These are phyloP conservation scores for Chlorella variabilis DNA, from an alignment of 163 green algal species.

Conservation along the genomic window DNA sequence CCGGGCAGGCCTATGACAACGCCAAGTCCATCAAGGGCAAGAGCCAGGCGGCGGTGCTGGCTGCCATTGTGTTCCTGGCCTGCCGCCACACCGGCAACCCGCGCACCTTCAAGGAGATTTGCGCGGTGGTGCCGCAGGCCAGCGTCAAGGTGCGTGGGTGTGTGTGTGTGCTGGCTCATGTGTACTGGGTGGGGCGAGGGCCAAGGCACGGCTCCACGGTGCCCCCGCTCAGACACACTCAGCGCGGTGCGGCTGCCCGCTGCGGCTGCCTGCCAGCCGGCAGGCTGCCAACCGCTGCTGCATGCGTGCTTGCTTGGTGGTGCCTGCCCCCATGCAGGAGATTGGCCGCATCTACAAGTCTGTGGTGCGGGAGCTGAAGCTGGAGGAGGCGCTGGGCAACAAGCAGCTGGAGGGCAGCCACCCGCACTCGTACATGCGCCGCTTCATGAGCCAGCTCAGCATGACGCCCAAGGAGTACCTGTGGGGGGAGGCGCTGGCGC, in stretches of 20 bases:
- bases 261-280: neutral
- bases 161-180: neutral
- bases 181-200: neutral
- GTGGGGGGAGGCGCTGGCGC: constrained; percentile 56
- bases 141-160: constrained; percentile 72
- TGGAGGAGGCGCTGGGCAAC: constrained; percentile 45
- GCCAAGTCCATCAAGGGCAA: constrained; percentile 64
- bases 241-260: no score
- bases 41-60: constrained; percentile 63
- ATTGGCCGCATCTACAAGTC: constrained; percentile 88
- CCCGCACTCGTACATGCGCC: constrained; percentile 67
- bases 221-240: no score
- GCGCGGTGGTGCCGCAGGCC: constrained; percentile 72
- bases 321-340: constrained; percentile 58
- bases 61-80: constrained; percentile 84
- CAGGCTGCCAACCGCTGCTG: no score
- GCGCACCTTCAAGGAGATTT: constrained; percentile 96
- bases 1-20: constrained; percentile 35
- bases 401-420: constrained; percentile 58
- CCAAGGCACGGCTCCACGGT: no score
- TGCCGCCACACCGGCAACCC: constrained; percentile 80
- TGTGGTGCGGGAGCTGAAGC: constrained; percentile 72
- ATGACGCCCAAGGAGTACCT: constrained; percentile 60
- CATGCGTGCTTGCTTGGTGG: no score
- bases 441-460: constrained; percentile 68